Evolutionary conservation across 805 yeast species (phyloP).

Genomic region (Kluyveromyces lactis): DNA sequence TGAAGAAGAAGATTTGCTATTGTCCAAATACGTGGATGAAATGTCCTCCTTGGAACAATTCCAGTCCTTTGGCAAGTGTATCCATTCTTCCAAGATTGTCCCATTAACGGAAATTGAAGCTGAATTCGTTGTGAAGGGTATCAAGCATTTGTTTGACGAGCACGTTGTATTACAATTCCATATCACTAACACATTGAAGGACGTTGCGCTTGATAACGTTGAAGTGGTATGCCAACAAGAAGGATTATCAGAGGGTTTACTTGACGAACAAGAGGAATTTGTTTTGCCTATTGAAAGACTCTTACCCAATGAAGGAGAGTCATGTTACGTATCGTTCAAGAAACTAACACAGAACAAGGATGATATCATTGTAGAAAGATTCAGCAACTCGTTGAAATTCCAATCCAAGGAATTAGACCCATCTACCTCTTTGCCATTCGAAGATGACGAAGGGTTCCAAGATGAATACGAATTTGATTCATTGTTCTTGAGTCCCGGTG

Average conservation of each 20-base stretch:
- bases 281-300: slow-evolving; percentile 66
- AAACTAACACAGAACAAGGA: slow-evolving; percentile 37
- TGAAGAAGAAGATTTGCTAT: slow-evolving; percentile 32
- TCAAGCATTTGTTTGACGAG: slow-evolving; percentile 73
- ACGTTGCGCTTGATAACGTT: slow-evolving; percentile 69
- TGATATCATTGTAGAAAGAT: slow-evolving; percentile 39
- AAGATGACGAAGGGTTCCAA: slow-evolving; percentile 74
- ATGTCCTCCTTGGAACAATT: slow-evolving; percentile 67
- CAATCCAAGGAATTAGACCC: slow-evolving; percentile 74
- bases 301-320: slow-evolving; percentile 61
- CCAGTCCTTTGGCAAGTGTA: slow-evolving; percentile 59
- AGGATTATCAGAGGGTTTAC: slow-evolving; percentile 35
- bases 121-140: slow-evolving; percentile 79
- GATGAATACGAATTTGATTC: slow-evolving; percentile 92
- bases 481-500: slow-evolving; percentile 64
- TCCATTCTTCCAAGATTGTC: slow-evolving; percentile 57
- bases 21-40: slow-evolving; percentile 63
- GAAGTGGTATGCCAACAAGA: slow-evolving; percentile 62
- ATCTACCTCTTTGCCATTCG: slow-evolving; percentile 55
- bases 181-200: slow-evolving; percentile 76
- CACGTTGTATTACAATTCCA: slow-evolving; percentile 75
- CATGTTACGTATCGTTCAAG: slow-evolving; percentile 68
- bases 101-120: slow-evolving; percentile 86
- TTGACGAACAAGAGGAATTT: slow-evolving; percentile 51
- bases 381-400: slow-evolving; percentile 64